phyloP scores from a whole-genome alignment of 1,284 basidiomycete genomes.

The Heterobasidion parviporum region DNA sequence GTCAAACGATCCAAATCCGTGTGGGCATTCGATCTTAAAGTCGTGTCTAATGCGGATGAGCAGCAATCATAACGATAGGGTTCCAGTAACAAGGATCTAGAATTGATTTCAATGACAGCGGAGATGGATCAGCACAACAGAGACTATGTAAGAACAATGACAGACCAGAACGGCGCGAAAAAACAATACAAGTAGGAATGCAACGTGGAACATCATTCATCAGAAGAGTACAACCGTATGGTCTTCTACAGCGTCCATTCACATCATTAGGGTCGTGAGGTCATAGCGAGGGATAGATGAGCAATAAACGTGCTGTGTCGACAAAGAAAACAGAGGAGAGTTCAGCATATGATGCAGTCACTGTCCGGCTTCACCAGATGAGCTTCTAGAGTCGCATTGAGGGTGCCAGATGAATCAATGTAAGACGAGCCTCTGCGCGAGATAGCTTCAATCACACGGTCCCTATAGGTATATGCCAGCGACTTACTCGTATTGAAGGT shows the following conservation, averaged over 20 bases:
- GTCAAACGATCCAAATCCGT: neutral
- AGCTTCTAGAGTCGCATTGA: slow-evolving; percentile 47
- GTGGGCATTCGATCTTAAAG: neutral
- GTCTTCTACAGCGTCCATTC: neutral
- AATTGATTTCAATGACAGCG: neutral
- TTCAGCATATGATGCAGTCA: slow-evolving; percentile 53
- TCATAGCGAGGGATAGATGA: neutral
- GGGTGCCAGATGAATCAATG: slow-evolving; percentile 42
- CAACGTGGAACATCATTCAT: neutral
- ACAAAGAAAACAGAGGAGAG: neutral
- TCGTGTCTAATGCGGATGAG: neutral
- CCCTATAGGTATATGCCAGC: neutral
- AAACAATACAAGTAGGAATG: neutral
- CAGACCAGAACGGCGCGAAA: neutral
- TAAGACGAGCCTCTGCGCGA: slow-evolving; percentile 43
- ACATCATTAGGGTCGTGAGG: neutral
- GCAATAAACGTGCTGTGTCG: neutral
- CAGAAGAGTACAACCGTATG: neutral
- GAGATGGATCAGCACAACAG: neutral
- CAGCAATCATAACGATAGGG: neutral
- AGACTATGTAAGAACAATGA: neutral
- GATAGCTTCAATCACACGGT: neutral
- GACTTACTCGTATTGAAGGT: slow-evolving; percentile 52
- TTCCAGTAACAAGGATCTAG: neutral
- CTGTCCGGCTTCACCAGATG: slow-evolving; percentile 33